These are phyloP conservation scores for Saccharomycopsis javanensis DNA, from an alignment of 805 yeast genomes.

Conservation along the genomic window DNA sequence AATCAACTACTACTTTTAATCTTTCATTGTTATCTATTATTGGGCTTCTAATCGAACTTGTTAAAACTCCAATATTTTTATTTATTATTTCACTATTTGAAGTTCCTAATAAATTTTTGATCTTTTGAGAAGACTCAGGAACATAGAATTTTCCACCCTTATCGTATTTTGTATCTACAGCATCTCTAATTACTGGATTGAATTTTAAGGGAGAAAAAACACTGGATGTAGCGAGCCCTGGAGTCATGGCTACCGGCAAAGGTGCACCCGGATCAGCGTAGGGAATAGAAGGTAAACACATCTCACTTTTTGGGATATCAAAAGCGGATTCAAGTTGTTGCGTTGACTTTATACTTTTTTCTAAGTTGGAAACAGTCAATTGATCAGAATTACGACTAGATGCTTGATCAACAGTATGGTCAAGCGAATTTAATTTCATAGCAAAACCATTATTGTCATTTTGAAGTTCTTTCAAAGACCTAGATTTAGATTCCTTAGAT, in stretches of 20 bases:
- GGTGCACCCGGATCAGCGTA: slow-evolving; percentile 77
- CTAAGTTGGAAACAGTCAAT: slow-evolving; percentile 19
- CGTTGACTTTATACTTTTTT: slow-evolving; percentile 26
- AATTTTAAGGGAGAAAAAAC: slow-evolving; percentile 76
- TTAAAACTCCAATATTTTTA: slow-evolving; percentile 1
- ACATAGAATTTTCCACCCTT: slow-evolving; percentile 87
- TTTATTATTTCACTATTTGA: background rate
- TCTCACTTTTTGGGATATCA: slow-evolving; percentile 51
- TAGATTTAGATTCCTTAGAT: background rate
- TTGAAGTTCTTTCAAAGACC: background rate
- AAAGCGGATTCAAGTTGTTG: slow-evolving; percentile 34
- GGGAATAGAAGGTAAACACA: slow-evolving; percentile 44
- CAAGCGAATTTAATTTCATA: background rate
- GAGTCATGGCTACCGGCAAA: slow-evolving; percentile 48
- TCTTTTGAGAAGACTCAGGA: slow-evolving; percentile 7
- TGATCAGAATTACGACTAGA: background rate
- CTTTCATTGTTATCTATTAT: slow-evolving; percentile 17
- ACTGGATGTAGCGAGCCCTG: slow-evolving; percentile 33
- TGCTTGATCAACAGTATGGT: background rate
- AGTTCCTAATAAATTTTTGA: background rate
- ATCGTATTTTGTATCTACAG: slow-evolving; percentile 77
- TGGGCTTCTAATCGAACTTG: slow-evolving; percentile 6
- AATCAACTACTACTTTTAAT: slow-evolving; percentile 22
- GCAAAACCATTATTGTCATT: background rate
- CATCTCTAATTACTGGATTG: slow-evolving; percentile 66